These are phyloP conservation scores for Patellifolia procumbens DNA, from an alignment of 179 eudicot species.

Conservation along the genomic window DNA sequence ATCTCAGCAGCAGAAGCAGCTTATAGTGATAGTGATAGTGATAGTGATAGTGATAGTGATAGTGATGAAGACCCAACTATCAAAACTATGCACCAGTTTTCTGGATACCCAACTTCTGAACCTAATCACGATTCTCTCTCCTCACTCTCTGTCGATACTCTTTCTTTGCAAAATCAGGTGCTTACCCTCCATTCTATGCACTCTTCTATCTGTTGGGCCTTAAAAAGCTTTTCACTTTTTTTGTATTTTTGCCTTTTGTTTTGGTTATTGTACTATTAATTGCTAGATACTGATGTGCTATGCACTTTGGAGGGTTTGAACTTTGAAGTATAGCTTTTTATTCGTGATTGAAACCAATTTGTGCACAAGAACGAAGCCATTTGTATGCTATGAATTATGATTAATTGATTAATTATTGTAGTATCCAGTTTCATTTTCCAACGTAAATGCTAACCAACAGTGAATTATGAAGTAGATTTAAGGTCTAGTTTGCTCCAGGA, in stretches of 20 bases:
- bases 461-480: no score
- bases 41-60: no score
- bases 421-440: no score
- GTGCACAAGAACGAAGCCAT: not conserved
- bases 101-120: slow-evolving; percentile 69
- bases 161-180: slow-evolving; percentile 66
- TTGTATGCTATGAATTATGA: not conserved
- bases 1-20: slow-evolving; percentile 23
- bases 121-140: slow-evolving; percentile 38
- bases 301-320: slow-evolving; percentile 16
- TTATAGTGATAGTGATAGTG: slow-evolving; percentile 6
- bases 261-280: not conserved
- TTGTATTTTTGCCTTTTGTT: not conserved
- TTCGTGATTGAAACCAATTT: not conserved
- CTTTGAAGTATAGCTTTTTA: not conserved
- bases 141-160: slow-evolving; percentile 61
- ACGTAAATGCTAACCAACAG: no score
- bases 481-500: no score
- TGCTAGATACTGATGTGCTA: not conserved
- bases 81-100: slow-evolving; percentile 80
- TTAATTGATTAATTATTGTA: not conserved
- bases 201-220: slow-evolving; percentile 13
- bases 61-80: slow-evolving; percentile 52
- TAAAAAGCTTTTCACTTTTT: not conserved
- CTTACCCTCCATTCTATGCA: slow-evolving; percentile 9